phyloP scores from a whole-genome alignment of 2,329 filamentous ascomycete genomes.

The Trichoderma afroharzianum region DNA sequence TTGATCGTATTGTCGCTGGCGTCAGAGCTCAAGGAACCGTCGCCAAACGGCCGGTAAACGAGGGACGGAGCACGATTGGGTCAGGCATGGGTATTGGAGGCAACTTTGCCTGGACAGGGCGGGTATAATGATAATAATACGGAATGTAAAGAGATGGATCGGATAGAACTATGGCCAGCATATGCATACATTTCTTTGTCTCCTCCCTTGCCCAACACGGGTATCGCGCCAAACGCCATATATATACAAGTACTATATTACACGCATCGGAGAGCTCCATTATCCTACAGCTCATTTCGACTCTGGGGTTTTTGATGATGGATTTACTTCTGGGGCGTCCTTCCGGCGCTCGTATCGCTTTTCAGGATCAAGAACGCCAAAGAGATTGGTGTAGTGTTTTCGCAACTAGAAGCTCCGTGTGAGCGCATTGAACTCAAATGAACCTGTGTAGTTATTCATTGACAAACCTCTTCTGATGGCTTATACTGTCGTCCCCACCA shows the following conservation, averaged over 20 bases:
- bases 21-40: constrained; percentile 75
- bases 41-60: constrained; percentile 74
- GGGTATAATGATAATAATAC: constrained; percentile 26
- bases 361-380: constrained; percentile 39
- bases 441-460: background rate
- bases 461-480: constrained; percentile 39
- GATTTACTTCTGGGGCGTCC: constrained; percentile 35
- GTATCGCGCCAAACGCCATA: constrained; percentile 31
- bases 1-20: constrained; percentile 83
- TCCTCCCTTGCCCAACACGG: background rate
- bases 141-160: constrained; percentile 19
- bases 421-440: background rate
- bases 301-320: constrained; percentile 26
- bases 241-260: constrained; percentile 22
- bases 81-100: constrained; percentile 54
- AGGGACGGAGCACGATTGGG: constrained; percentile 49
- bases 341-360: constrained; percentile 41
- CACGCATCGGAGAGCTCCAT: constrained; percentile 20
- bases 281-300: constrained; percentile 24
- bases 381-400: constrained; percentile 36
- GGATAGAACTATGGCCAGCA: constrained; percentile 21
- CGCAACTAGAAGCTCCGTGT: constrained; percentile 31
- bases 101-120: constrained; percentile 54
- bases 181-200: constrained; percentile 23
- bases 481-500: constrained; percentile 43